A percentile compares a stretch with the other conserved stretches of the same genome.
Conservation (phyloP, 2,329 filamentous ascomycete genomes). For the Cryphonectria naterciae region DNA sequence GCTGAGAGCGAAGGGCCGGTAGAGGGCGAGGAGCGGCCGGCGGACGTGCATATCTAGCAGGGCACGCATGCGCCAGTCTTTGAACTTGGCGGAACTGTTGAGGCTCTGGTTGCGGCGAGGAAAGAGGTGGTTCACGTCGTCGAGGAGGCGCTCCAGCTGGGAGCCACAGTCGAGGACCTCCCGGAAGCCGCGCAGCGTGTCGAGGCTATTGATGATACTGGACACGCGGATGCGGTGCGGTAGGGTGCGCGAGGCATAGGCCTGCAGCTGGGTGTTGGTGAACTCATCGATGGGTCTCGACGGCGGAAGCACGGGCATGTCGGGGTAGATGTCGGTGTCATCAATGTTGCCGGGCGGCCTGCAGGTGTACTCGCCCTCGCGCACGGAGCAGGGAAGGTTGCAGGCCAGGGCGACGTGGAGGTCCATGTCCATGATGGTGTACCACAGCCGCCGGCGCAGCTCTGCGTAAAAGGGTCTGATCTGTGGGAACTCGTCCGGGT, state of each 20-base stretch:
- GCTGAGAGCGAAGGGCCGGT: conserved; percentile 60
- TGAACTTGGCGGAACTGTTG: conserved; percentile 50
- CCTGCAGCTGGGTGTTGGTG: conserved; percentile 59
- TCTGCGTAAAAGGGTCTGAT: conserved; percentile 58
- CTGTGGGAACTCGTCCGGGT: conserved; percentile 57
- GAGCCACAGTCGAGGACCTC: conserved; percentile 57
- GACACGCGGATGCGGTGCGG: conserved; percentile 54
- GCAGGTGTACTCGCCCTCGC: conserved; percentile 59
- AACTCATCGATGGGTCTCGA: conserved; percentile 55
- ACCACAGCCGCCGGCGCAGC: conserved; percentile 59
- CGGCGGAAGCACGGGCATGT: conserved; percentile 53
- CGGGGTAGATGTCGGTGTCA: conserved; percentile 52
- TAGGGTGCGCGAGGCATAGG: conserved; percentile 56
- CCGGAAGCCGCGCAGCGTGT: conserved; percentile 55
- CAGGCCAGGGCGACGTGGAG: conserved; percentile 57
- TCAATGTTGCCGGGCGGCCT: conserved; percentile 57
- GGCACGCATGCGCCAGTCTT: conserved; percentile 55
- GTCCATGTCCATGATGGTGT: conserved; percentile 60
- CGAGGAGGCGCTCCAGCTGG: conserved; percentile 57
- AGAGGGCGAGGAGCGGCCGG: conserved; percentile 55
- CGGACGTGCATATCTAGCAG: conserved; percentile 60
- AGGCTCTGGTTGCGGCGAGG: conserved; percentile 48
- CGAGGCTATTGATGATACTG: conserved; percentile 55
- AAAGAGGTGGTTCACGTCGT: conserved; percentile 58
- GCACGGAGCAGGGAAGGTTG: conserved; percentile 55